A percentile compares a stretch with the other conserved stretches of the same genome.
Conservation (phyloP, 805 yeast genomes). For the Diddensiella santjacobensis region DNA sequence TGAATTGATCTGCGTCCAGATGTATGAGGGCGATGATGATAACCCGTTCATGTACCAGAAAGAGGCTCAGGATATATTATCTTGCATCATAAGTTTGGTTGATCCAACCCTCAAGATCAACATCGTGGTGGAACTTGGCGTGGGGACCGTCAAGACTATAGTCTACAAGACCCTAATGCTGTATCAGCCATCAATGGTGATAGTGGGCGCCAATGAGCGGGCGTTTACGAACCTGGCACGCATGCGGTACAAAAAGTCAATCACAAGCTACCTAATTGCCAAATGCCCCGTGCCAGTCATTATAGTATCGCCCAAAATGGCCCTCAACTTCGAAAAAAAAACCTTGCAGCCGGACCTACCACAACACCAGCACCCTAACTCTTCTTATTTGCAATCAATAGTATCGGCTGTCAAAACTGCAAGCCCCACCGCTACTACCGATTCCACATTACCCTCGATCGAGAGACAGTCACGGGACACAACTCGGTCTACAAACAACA, state of each 20-base stretch:
- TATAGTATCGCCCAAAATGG: slow-evolving; percentile 45
- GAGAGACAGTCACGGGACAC: neutral
- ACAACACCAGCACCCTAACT: neutral
- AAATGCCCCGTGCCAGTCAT: slow-evolving; percentile 64
- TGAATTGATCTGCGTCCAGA: slow-evolving; percentile 23
- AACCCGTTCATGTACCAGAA: slow-evolving; percentile 14
- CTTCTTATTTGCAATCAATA: neutral
- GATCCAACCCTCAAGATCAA: slow-evolving; percentile 16
- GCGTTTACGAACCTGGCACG: slow-evolving; percentile 53
- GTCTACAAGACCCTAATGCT: slow-evolving; percentile 56
- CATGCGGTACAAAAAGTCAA: slow-evolving; percentile 48
- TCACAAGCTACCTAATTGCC: slow-evolving; percentile 62
- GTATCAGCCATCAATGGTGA: slow-evolving; percentile 57
- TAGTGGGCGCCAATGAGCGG: slow-evolving; percentile 43
- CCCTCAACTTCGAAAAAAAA: neutral
- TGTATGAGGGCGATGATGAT: slow-evolving; percentile 12
- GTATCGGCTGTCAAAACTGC: neutral
- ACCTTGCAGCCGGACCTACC: neutral
- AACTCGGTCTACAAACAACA: neutral
- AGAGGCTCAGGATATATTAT: slow-evolving; percentile 20
- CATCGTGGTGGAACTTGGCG: slow-evolving; percentile 57
- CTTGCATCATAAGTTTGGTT: slow-evolving; percentile 13
- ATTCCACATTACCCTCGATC: neutral
- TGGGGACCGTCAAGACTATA: slow-evolving; percentile 54
- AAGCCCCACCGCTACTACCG: neutral